These are phyloP conservation scores for Kuraishia borneana DNA, from an alignment of 805 yeast species.

Conservation along the genomic window DNA sequence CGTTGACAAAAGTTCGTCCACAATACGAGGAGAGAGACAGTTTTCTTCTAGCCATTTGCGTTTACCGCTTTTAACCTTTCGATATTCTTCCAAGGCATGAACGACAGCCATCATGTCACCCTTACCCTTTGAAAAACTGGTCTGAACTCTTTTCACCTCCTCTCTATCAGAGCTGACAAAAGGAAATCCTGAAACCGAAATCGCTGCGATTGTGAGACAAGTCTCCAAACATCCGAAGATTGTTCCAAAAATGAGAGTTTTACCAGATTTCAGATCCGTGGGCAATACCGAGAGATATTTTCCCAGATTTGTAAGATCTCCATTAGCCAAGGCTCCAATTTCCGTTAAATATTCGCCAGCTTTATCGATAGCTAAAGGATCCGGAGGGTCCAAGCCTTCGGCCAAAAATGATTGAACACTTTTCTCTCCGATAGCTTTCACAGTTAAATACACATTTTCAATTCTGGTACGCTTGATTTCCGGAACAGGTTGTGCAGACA, in stretches of 20 bases:
- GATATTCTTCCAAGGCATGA: constrained; percentile 47
- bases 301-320: constrained; percentile 64
- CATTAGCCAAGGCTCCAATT: constrained; percentile 57
- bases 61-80: constrained; percentile 16
- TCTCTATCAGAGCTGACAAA: constrained; percentile 60
- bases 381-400: constrained; percentile 79
- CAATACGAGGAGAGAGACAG: constrained; percentile 46
- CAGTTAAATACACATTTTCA: constrained; percentile 73
- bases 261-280: constrained; percentile 78
- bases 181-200: constrained; percentile 65
- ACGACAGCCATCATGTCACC: constrained; percentile 74
- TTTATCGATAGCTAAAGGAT: constrained; percentile 31
- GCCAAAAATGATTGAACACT: constrained; percentile 61
- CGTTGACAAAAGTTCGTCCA: constrained; percentile 65
- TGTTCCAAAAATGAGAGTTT: constrained; percentile 67
- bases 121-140: constrained; percentile 30
- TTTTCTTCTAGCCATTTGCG: constrained; percentile 43
- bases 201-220: constrained; percentile 73
- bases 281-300: constrained; percentile 73
- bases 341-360: constrained; percentile 46
- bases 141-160: constrained; percentile 36
- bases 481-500: constrained; percentile 73
- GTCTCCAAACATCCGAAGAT: constrained; percentile 73
- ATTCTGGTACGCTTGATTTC: constrained; percentile 79
- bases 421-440: constrained; percentile 78